These are phyloP conservation scores for Cercospora citrullina DNA, from an alignment of 2,329 filamentous ascomycete genomes.

Conservation along the genomic window DNA sequence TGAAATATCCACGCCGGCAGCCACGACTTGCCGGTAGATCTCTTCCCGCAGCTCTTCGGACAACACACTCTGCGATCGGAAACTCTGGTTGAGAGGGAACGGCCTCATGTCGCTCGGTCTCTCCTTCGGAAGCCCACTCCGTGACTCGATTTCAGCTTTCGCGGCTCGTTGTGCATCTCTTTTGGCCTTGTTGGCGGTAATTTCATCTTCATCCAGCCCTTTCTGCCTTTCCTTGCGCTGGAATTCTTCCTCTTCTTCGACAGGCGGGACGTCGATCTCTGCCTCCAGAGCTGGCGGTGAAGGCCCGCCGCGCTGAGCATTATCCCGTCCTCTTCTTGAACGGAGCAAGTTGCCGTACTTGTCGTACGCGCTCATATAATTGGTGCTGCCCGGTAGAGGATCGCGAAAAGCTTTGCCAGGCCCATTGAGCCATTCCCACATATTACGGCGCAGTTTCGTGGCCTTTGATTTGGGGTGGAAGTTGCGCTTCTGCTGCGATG, in stretches of 20 bases:
- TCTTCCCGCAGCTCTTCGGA: conserved; percentile 70
- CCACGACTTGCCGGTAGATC: conserved; percentile 69
- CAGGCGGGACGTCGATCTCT: conserved; percentile 25
- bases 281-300: conserved; percentile 6
- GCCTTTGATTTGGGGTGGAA: conserved; percentile 22
- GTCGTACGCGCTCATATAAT: conserved; percentile 58
- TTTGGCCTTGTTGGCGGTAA: conserved; percentile 19
- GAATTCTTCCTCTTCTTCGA: conserved; percentile 35
- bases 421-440: conserved; percentile 61
- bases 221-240: conserved; percentile 26
- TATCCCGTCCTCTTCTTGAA: conserved; percentile 24
- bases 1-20: conserved; percentile 68
- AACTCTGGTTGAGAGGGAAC: conserved; percentile 73
- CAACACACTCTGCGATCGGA: conserved; percentile 70
- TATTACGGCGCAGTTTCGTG: conserved; percentile 56
- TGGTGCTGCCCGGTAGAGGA: conserved; percentile 53
- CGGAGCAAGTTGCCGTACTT: conserved; percentile 51
- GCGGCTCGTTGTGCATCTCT: conserved; percentile 24
- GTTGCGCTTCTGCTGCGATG: conserved; percentile 22
- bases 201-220: conserved; percentile 29
- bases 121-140: conserved; percentile 33
- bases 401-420: conserved; percentile 52
- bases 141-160: conserved; percentile 26
- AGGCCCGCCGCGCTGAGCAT: conserved; percentile 23
- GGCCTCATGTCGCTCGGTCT: conserved; percentile 49